Evolutionary conservation across 805 yeast species (phyloP).

Genomic region (Clavispora vitiphila): DNA sequence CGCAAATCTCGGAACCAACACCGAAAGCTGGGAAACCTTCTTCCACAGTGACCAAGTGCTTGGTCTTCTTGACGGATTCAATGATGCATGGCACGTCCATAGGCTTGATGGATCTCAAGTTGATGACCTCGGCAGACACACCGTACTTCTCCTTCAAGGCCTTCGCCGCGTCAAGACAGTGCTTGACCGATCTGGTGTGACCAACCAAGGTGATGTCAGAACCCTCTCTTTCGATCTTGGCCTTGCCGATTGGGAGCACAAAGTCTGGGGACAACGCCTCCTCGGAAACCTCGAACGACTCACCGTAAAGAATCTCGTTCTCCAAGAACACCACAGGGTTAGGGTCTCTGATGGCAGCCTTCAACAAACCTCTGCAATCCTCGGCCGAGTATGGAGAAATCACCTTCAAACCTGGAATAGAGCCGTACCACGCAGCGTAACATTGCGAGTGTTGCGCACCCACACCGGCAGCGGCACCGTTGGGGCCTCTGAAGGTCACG

Average conservation of each 20-base stretch:
- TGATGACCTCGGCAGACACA: slow-evolving; percentile 87
- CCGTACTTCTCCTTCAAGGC: slow-evolving; percentile 76
- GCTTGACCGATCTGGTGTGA: slow-evolving; percentile 86
- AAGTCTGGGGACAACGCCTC: slow-evolving; percentile 87
- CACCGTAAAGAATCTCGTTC: slow-evolving; percentile 93
- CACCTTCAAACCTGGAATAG: slow-evolving; percentile 97
- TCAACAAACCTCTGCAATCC: slow-evolving; percentile 92
- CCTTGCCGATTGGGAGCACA: slow-evolving; percentile 89
- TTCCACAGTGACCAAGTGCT: slow-evolving; percentile 93
- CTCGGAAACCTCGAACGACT: slow-evolving; percentile 81
- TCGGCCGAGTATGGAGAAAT: slow-evolving; percentile 92
- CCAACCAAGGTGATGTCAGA: slow-evolving; percentile 83
- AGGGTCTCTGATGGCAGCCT: slow-evolving; percentile 97
- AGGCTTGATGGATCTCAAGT: slow-evolving; percentile 96
- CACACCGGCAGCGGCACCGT: slow-evolving; percentile 99
- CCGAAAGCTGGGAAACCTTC: slow-evolving; percentile 98
- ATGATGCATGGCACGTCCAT: slow-evolving; percentile 84
- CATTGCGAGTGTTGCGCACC: slow-evolving; percentile 99
- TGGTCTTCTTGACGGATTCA: slow-evolving; percentile 90
- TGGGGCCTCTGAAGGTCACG: slow-evolving; percentile 98
- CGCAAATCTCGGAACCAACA: slow-evolving; percentile 97
- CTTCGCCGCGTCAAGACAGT: slow-evolving; percentile 88
- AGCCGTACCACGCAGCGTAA: slow-evolving; percentile 96
- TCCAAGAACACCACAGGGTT: slow-evolving; percentile 95
- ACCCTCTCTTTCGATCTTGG: slow-evolving; percentile 93